A percentile compares a stretch with the other conserved stretches of the same genome.
Evolutionary conservation across 2,329 filamentous ascomycete genomes (phyloP).

Genomic region (Fusarium tricinctum): DNA sequence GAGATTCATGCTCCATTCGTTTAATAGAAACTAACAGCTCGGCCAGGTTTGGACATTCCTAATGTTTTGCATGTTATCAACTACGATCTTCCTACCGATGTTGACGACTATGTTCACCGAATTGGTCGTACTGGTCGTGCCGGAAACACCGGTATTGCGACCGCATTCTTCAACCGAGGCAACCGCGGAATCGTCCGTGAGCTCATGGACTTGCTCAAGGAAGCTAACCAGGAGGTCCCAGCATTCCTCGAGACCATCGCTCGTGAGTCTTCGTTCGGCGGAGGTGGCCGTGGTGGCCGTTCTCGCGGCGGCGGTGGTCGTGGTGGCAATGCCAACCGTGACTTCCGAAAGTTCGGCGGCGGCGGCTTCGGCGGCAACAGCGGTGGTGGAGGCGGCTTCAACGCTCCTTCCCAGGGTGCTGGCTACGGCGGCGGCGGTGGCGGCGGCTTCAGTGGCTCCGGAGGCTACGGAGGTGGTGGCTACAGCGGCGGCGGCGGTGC

Average conservation of each 20-base stretch:
- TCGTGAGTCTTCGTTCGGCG: slow-evolving; percentile 89
- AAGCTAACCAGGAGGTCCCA: slow-evolving; percentile 97
- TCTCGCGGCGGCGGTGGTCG: slow-evolving; percentile 69
- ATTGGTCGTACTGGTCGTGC: slow-evolving; percentile 99
- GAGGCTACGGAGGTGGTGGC: slow-evolving; percentile 71
- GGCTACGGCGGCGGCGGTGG: slow-evolving; percentile 59
- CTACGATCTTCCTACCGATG: slow-evolving; percentile 98
- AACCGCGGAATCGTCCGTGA: slow-evolving; percentile 98
- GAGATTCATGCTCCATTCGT: not conserved
- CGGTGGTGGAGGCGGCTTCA: slow-evolving; percentile 57
- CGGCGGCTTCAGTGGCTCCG: slow-evolving; percentile 68
- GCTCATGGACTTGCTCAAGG: slow-evolving; percentile 96
- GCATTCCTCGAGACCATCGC: slow-evolving; percentile 96
- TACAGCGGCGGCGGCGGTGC: slow-evolving; percentile 57
- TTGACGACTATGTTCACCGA: slow-evolving; percentile 98
- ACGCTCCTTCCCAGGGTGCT: slow-evolving; percentile 50
- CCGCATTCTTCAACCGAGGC: slow-evolving; percentile 99
- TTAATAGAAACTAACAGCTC: not conserved
- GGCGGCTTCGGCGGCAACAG: slow-evolving; percentile 60
- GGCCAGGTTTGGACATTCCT: slow-evolving; percentile 84
- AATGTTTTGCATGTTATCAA: slow-evolving; percentile 98
- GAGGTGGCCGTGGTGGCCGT: slow-evolving; percentile 75
- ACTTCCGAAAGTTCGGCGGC: slow-evolving; percentile 86
- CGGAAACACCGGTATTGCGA: slow-evolving; percentile 97
- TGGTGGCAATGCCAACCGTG: slow-evolving; percentile 82